Conservation (phyloP, 345 rosid genomes). For the Xanthoceras sorbifolium region DNA sequence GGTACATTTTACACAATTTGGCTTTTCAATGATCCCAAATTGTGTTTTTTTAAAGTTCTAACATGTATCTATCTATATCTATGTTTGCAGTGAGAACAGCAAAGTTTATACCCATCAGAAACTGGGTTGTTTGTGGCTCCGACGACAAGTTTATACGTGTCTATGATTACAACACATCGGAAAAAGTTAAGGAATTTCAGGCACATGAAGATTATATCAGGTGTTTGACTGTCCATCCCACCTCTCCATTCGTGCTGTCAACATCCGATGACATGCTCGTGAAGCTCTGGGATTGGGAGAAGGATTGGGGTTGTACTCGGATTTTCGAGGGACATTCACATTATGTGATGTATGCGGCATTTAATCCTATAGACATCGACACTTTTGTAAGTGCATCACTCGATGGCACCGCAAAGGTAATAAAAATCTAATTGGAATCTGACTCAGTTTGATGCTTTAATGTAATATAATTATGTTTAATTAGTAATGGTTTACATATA, state of each 20-base stretch:
- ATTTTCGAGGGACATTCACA: conserved; percentile 98
- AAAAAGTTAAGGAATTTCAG: conserved; percentile 90
- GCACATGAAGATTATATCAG: conserved; percentile 98
- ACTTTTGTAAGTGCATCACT: conserved; percentile 99
- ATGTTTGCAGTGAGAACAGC: conserved; percentile 87
- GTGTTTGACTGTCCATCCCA: conserved; percentile 95
- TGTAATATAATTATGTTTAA: too few relatives aligned
- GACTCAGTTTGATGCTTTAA: too few relatives aligned
- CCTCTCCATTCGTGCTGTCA: conserved; percentile 91
- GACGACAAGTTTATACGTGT: conserved; percentile 95
- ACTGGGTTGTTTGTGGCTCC: conserved; percentile 98
- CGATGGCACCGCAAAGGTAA: conserved; percentile 96
- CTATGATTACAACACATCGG: conserved; percentile 95
- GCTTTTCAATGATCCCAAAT: not conserved
- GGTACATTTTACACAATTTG: conserved; percentile 44
- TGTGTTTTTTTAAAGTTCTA: not conserved
- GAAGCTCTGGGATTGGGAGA: conserved; percentile 99
- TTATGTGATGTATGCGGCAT: conserved; percentile 98
- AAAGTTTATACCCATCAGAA: conserved; percentile 85
- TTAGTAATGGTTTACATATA: too few relatives aligned
- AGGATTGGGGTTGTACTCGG: conserved; percentile 96
- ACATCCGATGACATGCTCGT: conserved; percentile 99
- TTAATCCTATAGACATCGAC: conserved; percentile 94
- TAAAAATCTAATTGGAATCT: not conserved
- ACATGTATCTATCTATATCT: not conserved